A percentile compares a stretch with the other conserved stretches of the same genome.
These are phyloP conservation scores for Solanum chiquidenum DNA, from an alignment of 257 asterid genomes.

Conservation along the genomic window DNA sequence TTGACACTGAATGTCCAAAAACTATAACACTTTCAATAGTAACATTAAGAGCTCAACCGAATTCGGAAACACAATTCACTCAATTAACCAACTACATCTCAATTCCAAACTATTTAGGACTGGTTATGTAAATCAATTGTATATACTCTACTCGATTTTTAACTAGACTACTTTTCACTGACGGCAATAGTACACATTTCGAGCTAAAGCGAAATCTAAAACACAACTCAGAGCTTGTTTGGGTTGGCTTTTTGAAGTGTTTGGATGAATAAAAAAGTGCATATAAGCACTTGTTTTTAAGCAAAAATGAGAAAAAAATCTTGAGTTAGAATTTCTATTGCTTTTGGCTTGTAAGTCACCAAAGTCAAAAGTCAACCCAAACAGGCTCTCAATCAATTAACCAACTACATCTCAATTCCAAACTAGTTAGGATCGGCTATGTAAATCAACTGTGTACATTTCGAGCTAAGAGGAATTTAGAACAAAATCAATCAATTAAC, in stretches of 20 bases:
- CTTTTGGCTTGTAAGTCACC: neutral
- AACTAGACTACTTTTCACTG: neutral
- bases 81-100: neutral
- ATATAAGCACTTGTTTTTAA: neutral
- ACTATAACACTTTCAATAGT: neutral
- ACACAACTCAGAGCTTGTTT: neutral
- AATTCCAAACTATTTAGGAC: neutral
- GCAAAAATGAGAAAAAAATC: neutral
- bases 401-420: neutral
- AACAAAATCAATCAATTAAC: neutral
- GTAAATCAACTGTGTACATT: neutral
- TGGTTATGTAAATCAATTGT: neutral
- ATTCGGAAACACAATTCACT: neutral
- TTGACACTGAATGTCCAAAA: neutral
- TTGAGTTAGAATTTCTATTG: neutral
- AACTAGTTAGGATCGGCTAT: neutral
- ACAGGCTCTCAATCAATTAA: neutral
- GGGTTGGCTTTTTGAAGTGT: neutral
- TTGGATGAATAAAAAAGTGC: neutral
- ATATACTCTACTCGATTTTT: neutral
- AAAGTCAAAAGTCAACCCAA: neutral
- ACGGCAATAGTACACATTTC: neutral
- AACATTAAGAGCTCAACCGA: neutral
- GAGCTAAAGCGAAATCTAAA: neutral
- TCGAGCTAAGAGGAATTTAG: neutral